Percentiles rank a stretch among this genome's conserved stretches.
Evolutionary conservation across 768 basidiomycete genomes (phyloP).

Genomic region (Boletus reticuloceps): DNA sequence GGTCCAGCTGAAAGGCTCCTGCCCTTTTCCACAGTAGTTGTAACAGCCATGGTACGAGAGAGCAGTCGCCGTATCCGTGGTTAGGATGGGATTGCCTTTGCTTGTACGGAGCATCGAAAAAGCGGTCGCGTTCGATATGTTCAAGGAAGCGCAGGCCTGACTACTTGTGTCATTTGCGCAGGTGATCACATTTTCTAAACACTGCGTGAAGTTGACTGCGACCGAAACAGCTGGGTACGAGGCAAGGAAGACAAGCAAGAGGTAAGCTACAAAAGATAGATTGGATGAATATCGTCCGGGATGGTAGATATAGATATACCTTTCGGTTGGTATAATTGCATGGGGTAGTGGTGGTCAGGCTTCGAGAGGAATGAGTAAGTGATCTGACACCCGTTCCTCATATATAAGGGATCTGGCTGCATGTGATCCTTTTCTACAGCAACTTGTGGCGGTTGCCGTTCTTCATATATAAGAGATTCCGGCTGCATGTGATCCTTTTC

Average conservation of each 20-base stretch:
- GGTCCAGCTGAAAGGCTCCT: conserved; percentile 20
- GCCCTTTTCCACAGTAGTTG: conserved; percentile 5
- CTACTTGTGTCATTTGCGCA: background rate
- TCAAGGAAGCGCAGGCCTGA: conserved; percentile 1
- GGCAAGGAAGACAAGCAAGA: background rate
- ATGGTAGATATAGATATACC: conserved; percentile 1
- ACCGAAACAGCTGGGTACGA: background rate
- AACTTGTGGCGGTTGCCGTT: no score
- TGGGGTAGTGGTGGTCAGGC: background rate
- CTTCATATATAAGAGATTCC: no score
- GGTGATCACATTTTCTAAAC: conserved; percentile 3
- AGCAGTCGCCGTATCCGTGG: background rate
- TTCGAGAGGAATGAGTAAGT: no score
- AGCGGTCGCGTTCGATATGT: conserved; percentile 4
- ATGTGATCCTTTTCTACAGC: no score
- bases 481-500: no score
- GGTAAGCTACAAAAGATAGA: background rate
- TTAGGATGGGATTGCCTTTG: background rate
- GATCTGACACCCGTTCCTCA: no score
- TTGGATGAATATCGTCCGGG: background rate
- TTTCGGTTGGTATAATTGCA: conserved; percentile 1
- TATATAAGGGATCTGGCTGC: no score
- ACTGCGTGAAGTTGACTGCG: conserved; percentile 11
- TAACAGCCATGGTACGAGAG: conserved; percentile 9
- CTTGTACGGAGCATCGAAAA: conserved; percentile 16